Evolutionary conservation across 202 grass and related monocot genomes (phyloP), one percentile per base, ranked within the genome.

Genomic region (Thinopyrum obtusiflorum): DNA sequence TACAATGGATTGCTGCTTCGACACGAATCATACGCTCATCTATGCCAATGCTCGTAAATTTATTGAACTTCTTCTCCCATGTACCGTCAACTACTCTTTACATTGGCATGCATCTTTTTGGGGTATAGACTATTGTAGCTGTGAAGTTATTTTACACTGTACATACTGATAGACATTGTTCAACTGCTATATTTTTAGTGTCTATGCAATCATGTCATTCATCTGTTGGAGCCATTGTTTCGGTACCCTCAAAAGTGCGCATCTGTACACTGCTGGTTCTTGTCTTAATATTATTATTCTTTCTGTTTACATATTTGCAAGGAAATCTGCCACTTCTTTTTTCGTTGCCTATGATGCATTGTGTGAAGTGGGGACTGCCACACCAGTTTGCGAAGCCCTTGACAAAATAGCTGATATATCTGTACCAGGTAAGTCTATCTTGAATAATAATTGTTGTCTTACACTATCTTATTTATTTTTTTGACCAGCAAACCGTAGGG

Each of bases 331-430:
- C 65, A 33, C 82, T 72, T 91, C 95, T 78, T 93, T 98, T 86
- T 98, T 95, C 90, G 89, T 80, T 87, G 91, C 91, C 68, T 98
- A 92, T 67, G 95, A 98, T 80, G 86, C 91, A 37, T 81, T 98
- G 55, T 98, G 93, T 82, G 95, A 98, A 86, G 95, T 93, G 87
- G 95, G 93, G 57, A 98, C 93, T 35, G 93, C 95, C 80, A 92
- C 95, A 28, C 70, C 88, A 57, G 95, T 98, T 73, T 98, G 93
- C 36, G 91, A 89, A 85, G 88, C 89, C 86, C 95, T 98, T 69
- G 84, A 93, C 73, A 86, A 95, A 83, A 90, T 98, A 80, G 93
- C 95, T 59, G 93, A 98, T 80, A 93, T 98, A 90, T 83, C 93
- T 78, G 86, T 94, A 76, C 88, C 93, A 66, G 93, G 95, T 93